Conservation (phyloP, 495 filamentous ascomycete species). For the Xylaria sp. region DNA sequence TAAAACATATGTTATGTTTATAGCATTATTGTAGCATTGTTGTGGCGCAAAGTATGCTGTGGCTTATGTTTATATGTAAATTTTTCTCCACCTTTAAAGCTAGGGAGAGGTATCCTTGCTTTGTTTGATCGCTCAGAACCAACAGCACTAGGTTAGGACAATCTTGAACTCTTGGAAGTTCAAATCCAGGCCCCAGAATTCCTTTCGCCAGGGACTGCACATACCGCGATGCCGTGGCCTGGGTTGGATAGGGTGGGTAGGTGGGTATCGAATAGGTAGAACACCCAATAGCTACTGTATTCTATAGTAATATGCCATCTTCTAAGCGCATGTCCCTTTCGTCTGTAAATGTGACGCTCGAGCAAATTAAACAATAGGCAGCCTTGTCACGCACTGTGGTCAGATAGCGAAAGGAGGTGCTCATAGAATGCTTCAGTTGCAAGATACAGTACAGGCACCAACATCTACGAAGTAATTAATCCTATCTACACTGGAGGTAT, state of each 20-base stretch:
- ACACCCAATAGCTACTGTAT: not conserved
- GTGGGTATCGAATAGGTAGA: too few relatives aligned
- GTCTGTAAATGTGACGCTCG: not conserved
- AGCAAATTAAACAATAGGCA: not conserved
- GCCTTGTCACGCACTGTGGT: not conserved
- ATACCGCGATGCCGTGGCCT: not conserved
- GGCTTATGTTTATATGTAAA: too few relatives aligned
- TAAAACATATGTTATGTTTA: too few relatives aligned
- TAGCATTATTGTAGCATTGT: too few relatives aligned
- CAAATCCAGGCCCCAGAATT: not conserved
- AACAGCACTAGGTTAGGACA: not conserved
- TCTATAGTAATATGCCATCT: not conserved
- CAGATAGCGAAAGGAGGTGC: not conserved
- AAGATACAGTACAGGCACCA: too few relatives aligned
- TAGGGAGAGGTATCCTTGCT: too few relatives aligned
- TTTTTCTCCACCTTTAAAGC: too few relatives aligned
- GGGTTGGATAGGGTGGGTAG: too few relatives aligned
- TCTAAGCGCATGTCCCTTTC: not conserved
- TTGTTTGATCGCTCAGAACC: too few relatives aligned
- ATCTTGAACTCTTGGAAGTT: not conserved
- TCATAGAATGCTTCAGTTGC: too few relatives aligned
- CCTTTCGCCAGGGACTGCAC: not conserved
- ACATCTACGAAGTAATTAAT: not conserved
- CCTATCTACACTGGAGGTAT: not conserved
- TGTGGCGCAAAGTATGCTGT: too few relatives aligned